Evolutionary conservation across 116 monocot genomes (phyloP).

Genomic region (Posidonia oceanica): DNA sequence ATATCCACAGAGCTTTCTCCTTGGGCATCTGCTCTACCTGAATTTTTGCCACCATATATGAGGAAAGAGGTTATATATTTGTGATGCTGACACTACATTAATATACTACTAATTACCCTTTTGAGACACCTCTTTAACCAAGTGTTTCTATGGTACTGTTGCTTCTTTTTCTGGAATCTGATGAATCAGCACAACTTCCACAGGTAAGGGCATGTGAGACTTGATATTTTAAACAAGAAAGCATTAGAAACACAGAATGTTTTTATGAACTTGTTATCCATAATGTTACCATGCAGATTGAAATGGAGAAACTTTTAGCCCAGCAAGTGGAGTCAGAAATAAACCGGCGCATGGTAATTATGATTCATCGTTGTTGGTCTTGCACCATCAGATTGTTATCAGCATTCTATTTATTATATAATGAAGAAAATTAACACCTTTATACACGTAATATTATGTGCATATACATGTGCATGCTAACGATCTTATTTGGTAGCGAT

Average conservation of each 20-base stretch:
- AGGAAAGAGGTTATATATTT: constrained; percentile 51
- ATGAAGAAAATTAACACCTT: too few relatives aligned
- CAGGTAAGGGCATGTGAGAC: constrained; percentile 28
- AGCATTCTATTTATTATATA: too few relatives aligned
- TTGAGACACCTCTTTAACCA: neutral
- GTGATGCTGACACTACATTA: too few relatives aligned
- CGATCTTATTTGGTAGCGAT: too few relatives aligned
- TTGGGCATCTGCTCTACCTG: constrained; percentile 92
- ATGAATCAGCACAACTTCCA: constrained; percentile 80
- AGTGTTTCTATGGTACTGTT: constrained; percentile 29
- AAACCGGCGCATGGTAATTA: constrained; percentile 72
- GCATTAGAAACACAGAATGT: too few relatives aligned
- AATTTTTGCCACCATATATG: constrained; percentile 79
- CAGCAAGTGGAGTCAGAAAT: constrained; percentile 89
- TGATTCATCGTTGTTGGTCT: neutral
- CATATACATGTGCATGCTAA: too few relatives aligned
- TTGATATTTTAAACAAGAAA: neutral
- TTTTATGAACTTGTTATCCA: neutral
- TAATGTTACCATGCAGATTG: constrained; percentile 41
- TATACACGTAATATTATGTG: too few relatives aligned
- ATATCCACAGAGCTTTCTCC: constrained; percentile 81
- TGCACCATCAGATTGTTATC: too few relatives aligned
- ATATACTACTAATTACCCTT: too few relatives aligned
- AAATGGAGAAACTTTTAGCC: constrained; percentile 90
- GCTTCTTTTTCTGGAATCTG: constrained; percentile 87